A percentile compares a stretch with the other conserved stretches of the same genome.
These are phyloP conservation scores for Teratosphaeria pseudoeucalypti DNA, from an alignment of 2,329 filamentous ascomycete species.

Conservation along the genomic window DNA sequence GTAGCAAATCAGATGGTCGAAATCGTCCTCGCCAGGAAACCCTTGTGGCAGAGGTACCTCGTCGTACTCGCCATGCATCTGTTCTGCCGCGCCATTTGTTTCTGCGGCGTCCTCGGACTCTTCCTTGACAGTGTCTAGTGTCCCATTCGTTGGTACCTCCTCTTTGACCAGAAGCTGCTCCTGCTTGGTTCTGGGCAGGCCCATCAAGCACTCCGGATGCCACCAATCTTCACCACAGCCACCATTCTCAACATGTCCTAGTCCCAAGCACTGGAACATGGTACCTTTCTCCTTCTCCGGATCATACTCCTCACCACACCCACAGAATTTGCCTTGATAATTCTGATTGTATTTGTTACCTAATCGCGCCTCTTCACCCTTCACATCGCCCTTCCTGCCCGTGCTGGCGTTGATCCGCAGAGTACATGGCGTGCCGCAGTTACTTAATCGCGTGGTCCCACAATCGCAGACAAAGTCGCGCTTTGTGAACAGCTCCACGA, in stretches of 20 bases:
- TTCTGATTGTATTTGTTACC: slow-evolving; percentile 93
- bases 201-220: slow-evolving; percentile 85
- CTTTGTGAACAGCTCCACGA: slow-evolving; percentile 94
- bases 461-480: slow-evolving; percentile 95
- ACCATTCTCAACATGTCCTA: slow-evolving; percentile 68
- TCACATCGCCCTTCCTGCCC: slow-evolving; percentile 65
- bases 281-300: slow-evolving; percentile 83
- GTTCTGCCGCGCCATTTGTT: slow-evolving; percentile 29
- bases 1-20: slow-evolving; percentile 86
- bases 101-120: slow-evolving; percentile 25
- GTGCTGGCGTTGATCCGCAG: slow-evolving; percentile 64
- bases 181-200: slow-evolving; percentile 58
- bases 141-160: slow-evolving; percentile 12
- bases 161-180: slow-evolving; percentile 6
- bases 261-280: slow-evolving; percentile 93
- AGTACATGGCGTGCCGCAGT: slow-evolving; percentile 57
- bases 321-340: slow-evolving; percentile 86
- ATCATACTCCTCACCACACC: slow-evolving; percentile 79
- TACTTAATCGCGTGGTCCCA: slow-evolving; percentile 68
- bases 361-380: slow-evolving; percentile 59
- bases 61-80: slow-evolving; percentile 38
- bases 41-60: slow-evolving; percentile 65
- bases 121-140: slow-evolving; percentile 19
- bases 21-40: slow-evolving; percentile 81
- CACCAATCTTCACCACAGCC: slow-evolving; percentile 98